phyloP scores from a whole-genome alignment of 2,329 filamentous ascomycete species.

The Chaetomium strumarium region DNA sequence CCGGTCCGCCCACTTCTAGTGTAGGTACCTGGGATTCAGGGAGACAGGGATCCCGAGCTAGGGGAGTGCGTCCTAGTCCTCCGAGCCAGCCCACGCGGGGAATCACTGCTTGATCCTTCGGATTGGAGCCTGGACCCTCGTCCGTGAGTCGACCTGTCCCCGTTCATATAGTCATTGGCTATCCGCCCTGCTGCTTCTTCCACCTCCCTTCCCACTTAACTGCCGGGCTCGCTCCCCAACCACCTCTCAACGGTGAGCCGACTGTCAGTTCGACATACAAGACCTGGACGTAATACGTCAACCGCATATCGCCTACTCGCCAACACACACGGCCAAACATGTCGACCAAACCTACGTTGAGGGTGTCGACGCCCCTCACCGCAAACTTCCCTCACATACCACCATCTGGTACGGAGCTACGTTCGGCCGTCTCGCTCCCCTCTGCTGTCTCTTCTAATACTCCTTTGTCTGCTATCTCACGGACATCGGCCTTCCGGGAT shows the following conservation, averaged over 20 bases:
- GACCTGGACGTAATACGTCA: conserved; percentile 25
- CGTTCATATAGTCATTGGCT: conserved; percentile 28
- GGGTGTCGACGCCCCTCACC: conserved; percentile 57
- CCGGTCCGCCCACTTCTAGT: conserved; percentile 21
- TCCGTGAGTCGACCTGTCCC: conserved; percentile 13
- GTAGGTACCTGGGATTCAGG: conserved; percentile 24
- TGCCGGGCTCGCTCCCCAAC: conserved; percentile 31
- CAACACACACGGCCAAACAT: conserved; percentile 34
- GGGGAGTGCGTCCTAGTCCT: conserved; percentile 14
- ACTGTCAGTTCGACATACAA: conserved; percentile 34
- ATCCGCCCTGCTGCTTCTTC: conserved; percentile 25
- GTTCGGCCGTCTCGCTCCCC: conserved; percentile 43
- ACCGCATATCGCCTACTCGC: neutral
- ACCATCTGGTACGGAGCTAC: conserved; percentile 43
- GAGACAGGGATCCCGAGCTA: conserved; percentile 20
- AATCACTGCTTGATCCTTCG: conserved; percentile 19
- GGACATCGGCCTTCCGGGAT: conserved; percentile 33
- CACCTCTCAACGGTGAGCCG: conserved; percentile 28
- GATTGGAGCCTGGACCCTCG: conserved; percentile 21
- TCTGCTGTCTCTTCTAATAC: conserved; percentile 56
- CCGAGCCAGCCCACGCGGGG: conserved; percentile 20
- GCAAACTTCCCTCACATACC: conserved; percentile 49
- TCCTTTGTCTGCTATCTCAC: conserved; percentile 54
- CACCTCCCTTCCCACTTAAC: conserved; percentile 30
- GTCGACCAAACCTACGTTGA: conserved; percentile 50